These are phyloP conservation scores for Trichoderma erinaceum DNA, from an alignment of 495 filamentous ascomycete species.

Conservation along the genomic window DNA sequence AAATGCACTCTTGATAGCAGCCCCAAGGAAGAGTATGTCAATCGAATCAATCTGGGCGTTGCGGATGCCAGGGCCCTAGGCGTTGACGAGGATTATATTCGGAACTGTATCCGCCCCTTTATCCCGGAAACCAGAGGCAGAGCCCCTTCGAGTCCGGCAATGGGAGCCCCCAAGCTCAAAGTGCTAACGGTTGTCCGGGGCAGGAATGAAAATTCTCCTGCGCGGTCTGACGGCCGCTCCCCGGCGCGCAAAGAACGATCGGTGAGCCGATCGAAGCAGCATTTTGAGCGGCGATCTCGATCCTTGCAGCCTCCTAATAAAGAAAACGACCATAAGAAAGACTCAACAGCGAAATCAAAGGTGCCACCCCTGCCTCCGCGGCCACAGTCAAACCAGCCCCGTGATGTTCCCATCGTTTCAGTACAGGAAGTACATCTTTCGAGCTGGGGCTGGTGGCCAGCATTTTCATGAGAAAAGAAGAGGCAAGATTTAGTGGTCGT, in stretches of 20 bases:
- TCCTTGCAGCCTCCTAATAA: constrained; percentile 8
- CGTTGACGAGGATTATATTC: constrained; percentile 51
- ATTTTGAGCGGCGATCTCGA: constrained; percentile 4
- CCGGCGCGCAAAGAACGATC: constrained; percentile 13
- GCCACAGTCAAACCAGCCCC: constrained; percentile 2
- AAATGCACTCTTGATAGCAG: constrained; percentile 31
- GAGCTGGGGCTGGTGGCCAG: constrained; percentile 4
- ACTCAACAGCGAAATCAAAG: background rate
- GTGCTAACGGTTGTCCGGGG: background rate
- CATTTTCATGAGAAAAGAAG: background rate
- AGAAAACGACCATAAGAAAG: background rate
- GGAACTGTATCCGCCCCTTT: constrained; percentile 50
- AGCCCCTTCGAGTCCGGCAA: background rate
- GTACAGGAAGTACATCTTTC: background rate
- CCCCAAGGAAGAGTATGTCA: constrained; percentile 58
- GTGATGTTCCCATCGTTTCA: background rate
- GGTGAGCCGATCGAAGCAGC: constrained; percentile 11
- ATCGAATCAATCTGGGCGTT: constrained; percentile 62
- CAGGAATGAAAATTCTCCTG: background rate
- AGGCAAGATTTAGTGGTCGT: background rate
- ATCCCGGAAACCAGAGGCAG: constrained; percentile 34
- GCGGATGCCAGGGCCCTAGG: constrained; percentile 52
- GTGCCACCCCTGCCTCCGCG: constrained; percentile 9
- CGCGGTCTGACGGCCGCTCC: constrained; percentile 12
- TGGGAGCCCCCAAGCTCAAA: background rate